Conservation (phyloP, 768 basidiomycete genomes). For the Lentinula raphanica region DNA sequence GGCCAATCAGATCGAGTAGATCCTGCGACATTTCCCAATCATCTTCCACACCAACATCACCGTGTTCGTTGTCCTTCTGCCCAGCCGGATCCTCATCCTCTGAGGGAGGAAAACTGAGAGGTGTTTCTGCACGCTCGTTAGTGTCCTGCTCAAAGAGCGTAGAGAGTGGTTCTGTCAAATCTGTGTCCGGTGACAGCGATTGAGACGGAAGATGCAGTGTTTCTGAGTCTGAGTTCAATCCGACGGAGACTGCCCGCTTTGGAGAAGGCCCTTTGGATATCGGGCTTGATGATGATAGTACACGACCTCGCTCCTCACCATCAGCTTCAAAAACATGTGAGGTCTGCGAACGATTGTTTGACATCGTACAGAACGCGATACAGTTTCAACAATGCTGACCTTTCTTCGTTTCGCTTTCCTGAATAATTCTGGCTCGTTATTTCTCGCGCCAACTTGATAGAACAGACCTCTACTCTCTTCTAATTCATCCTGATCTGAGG, state of each 20-base stretch:
- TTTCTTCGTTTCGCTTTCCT: background rate
- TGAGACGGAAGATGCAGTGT: background rate
- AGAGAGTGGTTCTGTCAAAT: background rate
- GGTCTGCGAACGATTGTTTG: background rate
- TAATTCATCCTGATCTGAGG: conserved; percentile 59
- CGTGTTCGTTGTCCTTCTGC: background rate
- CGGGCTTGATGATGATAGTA: background rate
- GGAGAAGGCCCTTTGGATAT: background rate
- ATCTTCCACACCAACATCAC: background rate
- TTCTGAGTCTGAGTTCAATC: background rate
- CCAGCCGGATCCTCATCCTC: background rate
- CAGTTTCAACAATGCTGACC: background rate
- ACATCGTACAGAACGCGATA: background rate
- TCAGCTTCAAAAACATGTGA: background rate
- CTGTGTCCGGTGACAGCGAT: background rate
- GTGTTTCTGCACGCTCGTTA: background rate
- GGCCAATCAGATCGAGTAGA: background rate
- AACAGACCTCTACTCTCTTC: conserved; percentile 28
- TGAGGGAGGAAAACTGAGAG: background rate
- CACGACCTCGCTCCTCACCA: background rate
- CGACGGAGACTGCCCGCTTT: background rate
- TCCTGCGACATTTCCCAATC: conserved; percentile 5
- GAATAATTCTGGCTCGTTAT: background rate
- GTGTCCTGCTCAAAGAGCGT: background rate
- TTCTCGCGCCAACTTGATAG: conserved; percentile 5